phyloP scores from a whole-genome alignment of 108 stramenopile species.

The Schizochytrium sp. region DNA sequence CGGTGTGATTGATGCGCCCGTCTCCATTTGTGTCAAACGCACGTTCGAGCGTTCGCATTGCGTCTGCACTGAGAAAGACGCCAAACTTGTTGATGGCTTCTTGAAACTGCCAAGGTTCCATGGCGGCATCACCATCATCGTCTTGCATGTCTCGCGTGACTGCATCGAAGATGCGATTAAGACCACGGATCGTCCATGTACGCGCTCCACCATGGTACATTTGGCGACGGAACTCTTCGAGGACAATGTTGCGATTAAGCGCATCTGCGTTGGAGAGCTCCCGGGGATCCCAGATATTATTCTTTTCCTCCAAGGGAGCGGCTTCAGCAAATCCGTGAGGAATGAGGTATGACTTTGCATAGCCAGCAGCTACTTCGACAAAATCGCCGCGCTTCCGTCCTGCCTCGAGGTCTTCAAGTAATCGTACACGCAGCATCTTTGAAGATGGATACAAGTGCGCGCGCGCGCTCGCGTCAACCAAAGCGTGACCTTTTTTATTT shows the following conservation, averaged over 20 bases:
- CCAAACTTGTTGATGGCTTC: constrained; percentile 15
- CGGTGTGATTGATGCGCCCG: background rate
- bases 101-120: background rate
- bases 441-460: too few relatives aligned
- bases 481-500: too few relatives aligned
- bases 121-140: background rate
- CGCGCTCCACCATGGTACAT: constrained; percentile 1
- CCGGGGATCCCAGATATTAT: background rate
- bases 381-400: background rate
- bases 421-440: background rate
- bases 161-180: background rate
- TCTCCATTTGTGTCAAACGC: background rate
- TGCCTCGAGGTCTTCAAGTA: background rate
- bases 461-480: too few relatives aligned
- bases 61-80: background rate
- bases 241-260: background rate
- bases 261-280: background rate
- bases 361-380: background rate
- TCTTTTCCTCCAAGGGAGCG: background rate
- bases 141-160: background rate
- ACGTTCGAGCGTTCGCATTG: background rate
- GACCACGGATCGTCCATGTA: background rate
- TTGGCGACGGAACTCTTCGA: background rate
- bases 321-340: background rate
- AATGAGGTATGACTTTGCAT: background rate